Evolutionary conservation across 305 asterid species (phyloP).

Genomic region (Solanum hybrid): DNA sequence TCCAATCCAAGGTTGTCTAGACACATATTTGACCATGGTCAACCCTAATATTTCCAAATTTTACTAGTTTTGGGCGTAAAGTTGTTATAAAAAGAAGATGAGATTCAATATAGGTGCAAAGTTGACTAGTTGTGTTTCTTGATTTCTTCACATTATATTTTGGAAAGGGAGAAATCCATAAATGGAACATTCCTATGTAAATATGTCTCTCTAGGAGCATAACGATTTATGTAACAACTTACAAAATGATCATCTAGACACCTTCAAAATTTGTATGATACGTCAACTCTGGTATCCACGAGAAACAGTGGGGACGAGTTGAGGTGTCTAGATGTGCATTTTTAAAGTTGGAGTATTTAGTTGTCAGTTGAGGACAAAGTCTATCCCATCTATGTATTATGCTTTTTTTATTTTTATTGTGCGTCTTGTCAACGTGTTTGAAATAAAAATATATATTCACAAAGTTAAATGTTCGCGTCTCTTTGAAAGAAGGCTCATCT

Average conservation of each 20-base stretch:
- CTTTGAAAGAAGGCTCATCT: accelerated
- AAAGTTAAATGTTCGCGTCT: background rate
- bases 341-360: background rate
- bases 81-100: background rate
- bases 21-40: background rate
- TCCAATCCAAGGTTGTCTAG: background rate
- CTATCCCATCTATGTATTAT: background rate
- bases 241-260: background rate
- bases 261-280: background rate
- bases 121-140: background rate
- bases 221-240: background rate
- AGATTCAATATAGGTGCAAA: background rate
- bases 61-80: background rate
- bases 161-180: background rate
- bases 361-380: background rate
- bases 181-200: background rate
- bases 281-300: background rate
- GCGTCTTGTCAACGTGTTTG: background rate
- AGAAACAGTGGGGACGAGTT: background rate
- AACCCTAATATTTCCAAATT: background rate
- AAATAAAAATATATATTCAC: background rate
- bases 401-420: background rate
- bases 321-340: background rate
- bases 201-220: background rate
- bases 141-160: background rate